Evolutionary conservation across 1,284 basidiomycete species (phyloP), one percentile per base, ranked within the genome.

Genomic region (Leccinum subrobustum): DNA sequence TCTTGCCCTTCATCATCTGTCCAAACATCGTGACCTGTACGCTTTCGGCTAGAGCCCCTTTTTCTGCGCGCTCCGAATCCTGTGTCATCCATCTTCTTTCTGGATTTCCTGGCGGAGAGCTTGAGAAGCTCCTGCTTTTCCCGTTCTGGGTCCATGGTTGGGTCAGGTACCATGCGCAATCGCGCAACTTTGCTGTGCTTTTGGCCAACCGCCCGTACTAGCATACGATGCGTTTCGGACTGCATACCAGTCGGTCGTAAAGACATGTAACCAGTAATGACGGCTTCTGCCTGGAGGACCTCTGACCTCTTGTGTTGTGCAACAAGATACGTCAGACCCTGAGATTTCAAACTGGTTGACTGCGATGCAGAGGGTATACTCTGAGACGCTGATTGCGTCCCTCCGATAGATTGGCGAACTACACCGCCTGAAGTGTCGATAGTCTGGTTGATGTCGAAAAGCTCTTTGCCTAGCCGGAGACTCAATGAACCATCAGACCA

Each of bases 401-500:
- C 74, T 31, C 84, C 83, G 59, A 86, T 71, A 18, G 81, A 78
- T 63, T 86, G 81, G 51, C 84, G 83, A 42, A 82, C 73, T 47
- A 83, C 74, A 39, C 80, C 79, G 48, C 83, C 88, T 8, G 89
- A 90, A 9, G 82, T 87, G 69, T 94, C 91, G 61, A 90, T 77
- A 60, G 83, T 86, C 71, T 89, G 83, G 56, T 83, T 86, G 61
- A 97, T 88, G 76, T 97, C 94, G 73, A 95, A 96, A 5, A 95
- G 80, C 70, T 97, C 95, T 73, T 90, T 90, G 55, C 95, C 95
- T 58, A 97, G 79, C 65, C 92, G 88, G 39, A 97, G 82, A 68
- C 92, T 95, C 64, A 93, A 78, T 14, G 89, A 84, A 27, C 95
- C 95, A 71, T 97, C 95, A 23, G 93, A 96, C 95, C 95, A 97